Evolutionary conservation across 2,329 filamentous ascomycete genomes (phyloP), one percentile per base, ranked within the genome.

Genomic region (Aurifilum marmelostoma): DNA sequence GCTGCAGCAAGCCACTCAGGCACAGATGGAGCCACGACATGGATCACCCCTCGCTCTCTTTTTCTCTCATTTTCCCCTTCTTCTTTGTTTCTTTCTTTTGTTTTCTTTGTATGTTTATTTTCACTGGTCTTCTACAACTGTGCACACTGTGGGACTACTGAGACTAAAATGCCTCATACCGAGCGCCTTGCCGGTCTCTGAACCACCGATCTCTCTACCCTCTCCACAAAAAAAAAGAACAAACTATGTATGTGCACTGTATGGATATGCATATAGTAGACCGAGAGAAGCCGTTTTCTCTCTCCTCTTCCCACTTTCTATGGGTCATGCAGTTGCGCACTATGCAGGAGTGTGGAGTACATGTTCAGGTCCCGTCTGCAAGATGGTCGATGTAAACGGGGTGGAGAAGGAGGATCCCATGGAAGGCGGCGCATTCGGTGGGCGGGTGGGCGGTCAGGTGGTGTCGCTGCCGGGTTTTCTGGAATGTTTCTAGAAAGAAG

Each of bases 261-360:
- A 59, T 21, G 54, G 50, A 18, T 27, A 59, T 54, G 29, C 50
- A n/a, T 54, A 54, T 32, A 59, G n/a, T 59, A 29, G 18, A 21
- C 54, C 54, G 27, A 34, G 54, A 34, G 54, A 59, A 21, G 27
- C 50, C 50, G 14, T 54, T 54, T 34, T 34, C 34, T 34, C 34
- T 3, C 21, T 47, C 43, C 21, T 5, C 11, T n/a, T 47, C 18
- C 21, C 43, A n/a, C 43, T 47, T 47, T 18, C 43, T 8, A 47
- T 18, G 24, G 52, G 24, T 29, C 50, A 54, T 54, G 24, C 24
- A 29, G 27, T 54, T 52, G 56, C 54, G 54, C 54, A 37, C 37
- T 18, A 59, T 59, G 56, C 56, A 59, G 56, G 56, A 59, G 56
- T 59, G 56, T 59, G 56, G 56, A 59, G 56, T 59, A 3, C 29